A percentile compares a stretch with the other conserved stretches of the same genome.
phyloP scores from a whole-genome alignment of 768 basidiomycete species.

The Neoboletus subvelutipes region DNA sequence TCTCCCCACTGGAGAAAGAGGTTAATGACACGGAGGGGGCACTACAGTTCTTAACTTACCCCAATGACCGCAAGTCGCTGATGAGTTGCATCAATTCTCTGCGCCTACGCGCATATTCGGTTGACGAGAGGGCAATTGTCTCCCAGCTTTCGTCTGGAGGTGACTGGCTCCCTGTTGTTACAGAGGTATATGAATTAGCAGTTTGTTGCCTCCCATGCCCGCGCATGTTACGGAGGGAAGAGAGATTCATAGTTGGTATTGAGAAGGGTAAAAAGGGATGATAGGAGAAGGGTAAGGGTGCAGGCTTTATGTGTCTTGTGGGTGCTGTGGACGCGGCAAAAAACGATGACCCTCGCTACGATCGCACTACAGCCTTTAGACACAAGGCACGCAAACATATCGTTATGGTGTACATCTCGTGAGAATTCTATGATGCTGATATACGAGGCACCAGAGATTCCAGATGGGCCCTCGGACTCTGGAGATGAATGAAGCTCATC shows the following conservation, averaged over 20 bases:
- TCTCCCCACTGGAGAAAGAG: conserved; percentile 33
- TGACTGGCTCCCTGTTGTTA: neutral
- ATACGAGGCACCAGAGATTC: neutral
- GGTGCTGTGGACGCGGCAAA: neutral
- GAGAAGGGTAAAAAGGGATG: neutral
- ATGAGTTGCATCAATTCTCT: conserved; percentile 40
- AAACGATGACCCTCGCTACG: neutral
- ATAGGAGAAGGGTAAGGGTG: neutral
- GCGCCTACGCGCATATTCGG: conserved; percentile 41
- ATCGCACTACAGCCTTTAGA: neutral
- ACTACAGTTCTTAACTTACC: conserved; percentile 27
- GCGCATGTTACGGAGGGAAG: neutral
- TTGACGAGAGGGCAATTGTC: conserved; percentile 26
- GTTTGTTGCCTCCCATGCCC: neutral
- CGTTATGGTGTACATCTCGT: conserved; percentile 1
- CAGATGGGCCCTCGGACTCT: neutral
- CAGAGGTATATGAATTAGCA: neutral
- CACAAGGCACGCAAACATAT: neutral
- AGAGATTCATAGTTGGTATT: conserved; percentile 2
- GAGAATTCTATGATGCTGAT: neutral
- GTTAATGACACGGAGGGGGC: neutral
- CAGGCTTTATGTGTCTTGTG: conserved; percentile 11
- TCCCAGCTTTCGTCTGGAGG: conserved; percentile 15
- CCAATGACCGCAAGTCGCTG: conserved; percentile 39
- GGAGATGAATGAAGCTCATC: neutral